Base-by-base conservation (phyloP, 2,329 filamentous ascomycete species). In the Beauveria scarabaeidicola region DNA sequence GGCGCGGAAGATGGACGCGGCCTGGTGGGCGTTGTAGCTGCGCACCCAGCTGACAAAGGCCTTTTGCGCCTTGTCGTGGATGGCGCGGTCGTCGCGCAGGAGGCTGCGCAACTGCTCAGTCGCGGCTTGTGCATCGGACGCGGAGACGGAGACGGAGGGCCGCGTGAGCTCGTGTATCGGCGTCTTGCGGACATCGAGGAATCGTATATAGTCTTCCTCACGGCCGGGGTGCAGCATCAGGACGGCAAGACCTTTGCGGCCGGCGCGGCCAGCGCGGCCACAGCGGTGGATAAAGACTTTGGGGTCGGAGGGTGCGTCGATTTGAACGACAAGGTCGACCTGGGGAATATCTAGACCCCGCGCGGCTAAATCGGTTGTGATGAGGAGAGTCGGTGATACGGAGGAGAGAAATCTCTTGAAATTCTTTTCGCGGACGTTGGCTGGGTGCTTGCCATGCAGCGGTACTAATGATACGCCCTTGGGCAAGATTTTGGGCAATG, bases 231-330 rank as follows among this genome's bases (percentile, higher is more conserved):
- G 90, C 19, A 99, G 79, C 70, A 99, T 87, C 0, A 95, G 86
- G 1, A 97, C 83, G 15, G 91, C 91, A 21, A 97, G 75, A 0
- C 94, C 94, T 62, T 87, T 86, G 63, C 93, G 82, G 0, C 92
- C 92, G 69, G 96, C 96, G 23, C 94, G 83, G 0, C 94, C 94
- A 1, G 94, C 91, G 64, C 94, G 83, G 1, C 94, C 94, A 29
- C 94, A 89, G 5, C 94, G 87, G 73, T 99, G 94, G 62, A 99
- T 90, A 68, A 97, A 97, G 11, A 89, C 91, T 71, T 97, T 97
- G 0, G 92, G 90, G 67, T 97, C 92, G 44, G 88, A 90, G 1
- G 69, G 91, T 74, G 67, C 89, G 69, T 97, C 92, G 47, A 97
- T 79, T 70, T 97, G 93, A 1, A 96, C 82, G 5, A 97, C 92